A percentile compares a stretch with the other conserved stretches of the same genome.
Evolutionary conservation across 176 grass and related monocot species (phyloP).

Genomic region (Triticum monococcum): DNA sequence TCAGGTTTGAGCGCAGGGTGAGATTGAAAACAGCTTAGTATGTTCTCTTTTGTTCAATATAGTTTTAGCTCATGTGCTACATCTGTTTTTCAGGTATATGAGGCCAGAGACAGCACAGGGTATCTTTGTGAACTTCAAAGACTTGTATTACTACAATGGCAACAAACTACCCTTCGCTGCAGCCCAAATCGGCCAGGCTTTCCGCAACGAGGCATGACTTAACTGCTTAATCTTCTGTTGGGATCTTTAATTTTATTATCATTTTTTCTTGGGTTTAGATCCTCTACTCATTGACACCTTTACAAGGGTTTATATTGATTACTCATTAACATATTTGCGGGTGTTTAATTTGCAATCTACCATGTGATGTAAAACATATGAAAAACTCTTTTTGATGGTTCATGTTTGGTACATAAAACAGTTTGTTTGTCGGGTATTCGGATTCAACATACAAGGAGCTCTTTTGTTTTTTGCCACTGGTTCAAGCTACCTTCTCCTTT

Average conservation of each 20-base stretch:
- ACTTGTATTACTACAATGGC: slow-evolving; percentile 87
- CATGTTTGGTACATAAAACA: slow-evolving; percentile 6
- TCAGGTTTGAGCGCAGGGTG: slow-evolving; percentile 77
- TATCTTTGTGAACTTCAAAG: slow-evolving; percentile 94
- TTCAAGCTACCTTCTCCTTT: not conserved
- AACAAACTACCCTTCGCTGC: slow-evolving; percentile 89
- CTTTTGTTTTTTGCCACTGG: not conserved
- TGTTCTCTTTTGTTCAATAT: slow-evolving; percentile 2
- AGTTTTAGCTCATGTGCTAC: slow-evolving; percentile 30
- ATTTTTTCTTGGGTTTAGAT: not conserved
- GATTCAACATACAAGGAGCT: not conserved
- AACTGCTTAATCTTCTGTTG: slow-evolving; percentile 13
- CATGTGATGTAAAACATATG: not conserved
- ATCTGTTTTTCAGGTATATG: slow-evolving; percentile 69
- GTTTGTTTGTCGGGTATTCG: slow-evolving; percentile 13
- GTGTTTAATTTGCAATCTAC: slow-evolving; percentile 13
- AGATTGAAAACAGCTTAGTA: slow-evolving; percentile 33
- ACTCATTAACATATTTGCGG: slow-evolving; percentile 11
- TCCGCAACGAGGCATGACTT: slow-evolving; percentile 79
- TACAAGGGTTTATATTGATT: not conserved
- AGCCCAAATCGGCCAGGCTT: slow-evolving; percentile 90
- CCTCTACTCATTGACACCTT: not conserved
- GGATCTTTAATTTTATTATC: not conserved
- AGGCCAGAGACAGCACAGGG: slow-evolving; percentile 96
- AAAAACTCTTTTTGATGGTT: slow-evolving; percentile 8